Conservation (phyloP, 371 early-diverging fungal genomes). For the Syncephalis plumigaleata region DNA sequence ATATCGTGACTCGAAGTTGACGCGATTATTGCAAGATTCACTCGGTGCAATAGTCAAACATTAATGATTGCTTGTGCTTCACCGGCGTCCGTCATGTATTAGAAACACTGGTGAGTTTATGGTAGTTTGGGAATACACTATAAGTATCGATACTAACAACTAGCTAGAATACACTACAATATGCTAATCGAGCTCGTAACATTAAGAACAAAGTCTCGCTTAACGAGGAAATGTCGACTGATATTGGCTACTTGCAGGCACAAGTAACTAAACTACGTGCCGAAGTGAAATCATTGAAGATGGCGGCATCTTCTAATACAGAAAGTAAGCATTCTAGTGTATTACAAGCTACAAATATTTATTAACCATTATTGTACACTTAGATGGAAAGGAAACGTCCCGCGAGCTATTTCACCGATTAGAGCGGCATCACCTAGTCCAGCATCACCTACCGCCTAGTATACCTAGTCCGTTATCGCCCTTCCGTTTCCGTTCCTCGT, state of each 20-base stretch:
- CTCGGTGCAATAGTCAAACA: conserved; percentile 80
- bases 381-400: too few species aligned
- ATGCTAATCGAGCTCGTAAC: conserved; percentile 74
- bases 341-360: too few species aligned
- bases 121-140: too few species aligned
- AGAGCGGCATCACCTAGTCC: too few species aligned
- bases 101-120: conserved; percentile 39
- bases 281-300: not conserved
- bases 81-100: conserved; percentile 53
- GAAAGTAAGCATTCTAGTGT: too few species aligned
- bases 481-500: too few species aligned
- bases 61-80: conserved; percentile 90
- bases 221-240: conserved; percentile 51
- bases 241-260: conserved; percentile 28
- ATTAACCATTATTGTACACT: too few species aligned
- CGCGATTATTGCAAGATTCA: conserved; percentile 89
- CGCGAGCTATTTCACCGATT: too few species aligned
- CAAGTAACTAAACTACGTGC: conserved; percentile 25
- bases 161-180: conserved; percentile 72
- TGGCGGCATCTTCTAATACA: too few species aligned
- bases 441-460: too few species aligned
- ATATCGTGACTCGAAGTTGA: conserved; percentile 96
- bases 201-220: conserved; percentile 66
- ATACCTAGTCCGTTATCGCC: too few species aligned
- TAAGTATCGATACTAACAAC: too few species aligned